Evolutionary conservation across 768 basidiomycete species (phyloP), one percentile per base, ranked within the genome.

Genomic region (button mushroom (Agaricus bisporus)): DNA sequence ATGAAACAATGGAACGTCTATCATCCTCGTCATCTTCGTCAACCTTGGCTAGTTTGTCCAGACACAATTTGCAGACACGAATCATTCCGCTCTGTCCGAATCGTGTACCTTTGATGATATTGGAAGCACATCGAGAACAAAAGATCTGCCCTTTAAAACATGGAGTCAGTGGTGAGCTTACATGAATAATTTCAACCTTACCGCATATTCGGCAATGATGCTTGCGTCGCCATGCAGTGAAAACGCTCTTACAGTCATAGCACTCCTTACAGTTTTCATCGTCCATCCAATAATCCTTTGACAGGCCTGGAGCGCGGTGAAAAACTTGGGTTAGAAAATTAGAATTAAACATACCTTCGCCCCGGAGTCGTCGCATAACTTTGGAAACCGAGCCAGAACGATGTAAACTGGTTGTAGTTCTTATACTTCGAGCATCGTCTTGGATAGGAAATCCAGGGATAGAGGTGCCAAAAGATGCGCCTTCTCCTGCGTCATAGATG

Each of bases 161-260:
- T 35, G 48, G 55, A 41, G 25, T 46, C 20, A 28, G 22, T 8
- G n/a, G 48, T 15, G 10, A 5, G 4, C 48, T 7, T 36, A 43
- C 15, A 28, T 43, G 22, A 37, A 37, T 45, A 46, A 15, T 22
- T 43, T 41, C 41, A 49, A 69, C 79, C 32, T 52, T 63, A 88
- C 93, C 93, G 64, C 97, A 98, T 67, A 98, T 93, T 11, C 97
- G 83, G 70, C 97, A 99, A 65, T 99, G 97, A 62, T 99, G 97
- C 67, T 95, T 97, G 58, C 97, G 74, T 49, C 95, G 73, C 91
- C 92, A 98, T 2, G 94, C 81, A 0, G 92, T 91, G 70, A 99
- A 99, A 46, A 89, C 77, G 59, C 89, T 91, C 68, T 92, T 91
- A 73, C 94, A 97, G 67, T 95, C 94, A 65, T 92, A 95, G 63